phyloP scores from a whole-genome alignment of 2,329 filamentous ascomycete species.

The Paecilomyces sp. region DNA sequence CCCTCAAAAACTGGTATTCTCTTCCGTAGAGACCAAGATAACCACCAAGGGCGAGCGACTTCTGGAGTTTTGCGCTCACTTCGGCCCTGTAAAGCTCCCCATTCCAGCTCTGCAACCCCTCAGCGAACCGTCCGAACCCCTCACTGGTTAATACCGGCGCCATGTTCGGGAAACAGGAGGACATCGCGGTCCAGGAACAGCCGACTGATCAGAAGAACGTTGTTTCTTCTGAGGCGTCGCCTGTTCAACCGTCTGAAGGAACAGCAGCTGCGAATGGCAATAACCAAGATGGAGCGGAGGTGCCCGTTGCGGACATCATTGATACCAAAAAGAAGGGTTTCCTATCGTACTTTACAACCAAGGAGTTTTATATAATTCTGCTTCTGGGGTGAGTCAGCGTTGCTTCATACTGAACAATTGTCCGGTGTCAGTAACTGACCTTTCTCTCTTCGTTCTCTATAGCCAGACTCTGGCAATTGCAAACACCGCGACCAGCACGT shows the following conservation, averaged over 20 bases:
- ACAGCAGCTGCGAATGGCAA: constrained; percentile 4
- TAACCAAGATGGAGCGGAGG: constrained; percentile 13
- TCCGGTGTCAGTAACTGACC: background rate
- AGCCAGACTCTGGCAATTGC: constrained; percentile 78
- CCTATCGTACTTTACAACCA: constrained; percentile 69
- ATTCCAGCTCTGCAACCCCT: background rate
- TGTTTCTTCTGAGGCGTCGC: constrained; percentile 7
- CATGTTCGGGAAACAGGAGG: constrained; percentile 22
- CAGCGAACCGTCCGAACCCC: background rate
- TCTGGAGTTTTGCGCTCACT: constrained; percentile 53
- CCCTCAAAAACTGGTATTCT: background rate
- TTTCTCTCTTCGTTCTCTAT: constrained; percentile 8
- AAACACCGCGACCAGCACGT: constrained; percentile 89
- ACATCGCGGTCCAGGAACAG: constrained; percentile 16
- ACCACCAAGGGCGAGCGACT: constrained; percentile 43
- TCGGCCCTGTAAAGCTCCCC: constrained; percentile 40
- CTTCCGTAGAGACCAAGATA: background rate
- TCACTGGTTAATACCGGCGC: background rate
- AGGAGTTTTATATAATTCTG: constrained; percentile 82
- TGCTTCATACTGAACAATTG: background rate
- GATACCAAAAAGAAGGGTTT: constrained; percentile 41
- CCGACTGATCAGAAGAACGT: constrained; percentile 3
- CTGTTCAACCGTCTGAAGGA: background rate
- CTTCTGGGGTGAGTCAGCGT: constrained; percentile 54
- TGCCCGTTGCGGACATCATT: constrained; percentile 27